phyloP scores from a whole-genome alignment of 805 yeast genomes.

The Starmerella cellae region DNA sequence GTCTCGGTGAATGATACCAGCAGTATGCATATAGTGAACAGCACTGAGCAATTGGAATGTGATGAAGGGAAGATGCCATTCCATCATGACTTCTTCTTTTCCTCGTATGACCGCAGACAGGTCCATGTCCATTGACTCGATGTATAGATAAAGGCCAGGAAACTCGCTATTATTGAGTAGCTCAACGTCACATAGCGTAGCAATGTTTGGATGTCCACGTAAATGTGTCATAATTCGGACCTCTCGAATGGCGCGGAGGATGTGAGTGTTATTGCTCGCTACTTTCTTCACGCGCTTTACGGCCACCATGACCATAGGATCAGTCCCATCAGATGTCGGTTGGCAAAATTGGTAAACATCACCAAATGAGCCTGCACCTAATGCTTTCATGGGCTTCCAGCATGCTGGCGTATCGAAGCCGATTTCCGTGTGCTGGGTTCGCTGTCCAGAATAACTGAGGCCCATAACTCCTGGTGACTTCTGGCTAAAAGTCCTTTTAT shows the following conservation, averaged over 20 bases:
- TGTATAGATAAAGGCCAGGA: conserved; percentile 81
- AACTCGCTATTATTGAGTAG: conserved; percentile 50
- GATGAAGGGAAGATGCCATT: conserved; percentile 64
- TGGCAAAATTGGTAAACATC: conserved; percentile 20
- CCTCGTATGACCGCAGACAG: conserved; percentile 53
- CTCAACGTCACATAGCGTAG: conserved; percentile 61
- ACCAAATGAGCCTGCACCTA: conserved; percentile 23
- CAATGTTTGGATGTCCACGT: conserved; percentile 75
- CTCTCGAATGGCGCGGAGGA: conserved; percentile 75
- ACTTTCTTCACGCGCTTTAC: conserved; percentile 69
- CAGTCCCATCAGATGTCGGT: neutral
- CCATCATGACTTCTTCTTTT: conserved; percentile 60
- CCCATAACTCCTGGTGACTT: too few species aligned
- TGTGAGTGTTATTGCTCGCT: conserved; percentile 49
- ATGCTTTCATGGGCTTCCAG: conserved; percentile 15
- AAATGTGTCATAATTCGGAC: conserved; percentile 66
- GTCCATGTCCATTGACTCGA: conserved; percentile 74
- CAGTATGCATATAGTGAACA: conserved; percentile 76
- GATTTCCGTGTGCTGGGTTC: conserved; percentile 17
- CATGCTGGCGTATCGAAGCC: conserved; percentile 9
- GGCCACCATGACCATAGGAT: conserved; percentile 35
- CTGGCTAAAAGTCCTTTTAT: too few species aligned
- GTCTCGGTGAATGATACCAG: conserved; percentile 85
- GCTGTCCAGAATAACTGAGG: too few species aligned
- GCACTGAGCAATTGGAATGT: conserved; percentile 77